Evolutionary conservation across 2,329 filamentous ascomycete genomes (phyloP).

Genomic region (Claviceps sp.): DNA sequence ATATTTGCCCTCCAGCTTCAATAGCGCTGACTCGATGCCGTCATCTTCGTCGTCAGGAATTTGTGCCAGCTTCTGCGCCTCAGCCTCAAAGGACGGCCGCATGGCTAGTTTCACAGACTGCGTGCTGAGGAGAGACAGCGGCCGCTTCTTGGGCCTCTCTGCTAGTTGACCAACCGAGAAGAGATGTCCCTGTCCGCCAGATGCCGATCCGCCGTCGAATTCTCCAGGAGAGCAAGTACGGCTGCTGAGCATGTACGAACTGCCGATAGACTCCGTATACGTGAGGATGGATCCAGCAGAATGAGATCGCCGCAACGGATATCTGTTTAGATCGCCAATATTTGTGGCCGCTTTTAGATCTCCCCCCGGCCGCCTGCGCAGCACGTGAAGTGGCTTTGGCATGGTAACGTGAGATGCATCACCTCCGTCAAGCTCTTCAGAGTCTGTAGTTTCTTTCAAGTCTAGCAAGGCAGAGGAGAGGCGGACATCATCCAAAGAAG

Average conservation of each 20-base stretch:
- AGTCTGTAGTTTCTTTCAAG: slow-evolving; percentile 46
- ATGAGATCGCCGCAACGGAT: slow-evolving; percentile 36
- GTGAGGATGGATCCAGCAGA: slow-evolving; percentile 47
- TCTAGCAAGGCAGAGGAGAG: slow-evolving; percentile 40
- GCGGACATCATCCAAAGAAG: slow-evolving; percentile 46
- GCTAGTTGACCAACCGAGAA: slow-evolving; percentile 48
- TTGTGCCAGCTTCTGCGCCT: slow-evolving; percentile 73
- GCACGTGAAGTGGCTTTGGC: slow-evolving; percentile 43
- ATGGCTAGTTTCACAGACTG: slow-evolving; percentile 49
- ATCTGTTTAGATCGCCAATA: slow-evolving; percentile 44
- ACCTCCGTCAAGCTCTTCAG: slow-evolving; percentile 35
- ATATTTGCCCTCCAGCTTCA: slow-evolving; percentile 85
- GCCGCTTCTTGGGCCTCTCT: slow-evolving; percentile 31
- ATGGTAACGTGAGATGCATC: slow-evolving; percentile 24
- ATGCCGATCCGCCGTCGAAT: slow-evolving; percentile 10
- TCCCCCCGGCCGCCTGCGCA: slow-evolving; percentile 62
- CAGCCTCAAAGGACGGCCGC: slow-evolving; percentile 72
- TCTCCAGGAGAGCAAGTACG: slow-evolving; percentile 15
- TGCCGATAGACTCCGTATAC: slow-evolving; percentile 46
- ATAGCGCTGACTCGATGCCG: slow-evolving; percentile 78
- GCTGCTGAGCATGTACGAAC: slow-evolving; percentile 38
- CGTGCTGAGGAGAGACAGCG: slow-evolving; percentile 44
- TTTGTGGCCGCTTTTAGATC: slow-evolving; percentile 57
- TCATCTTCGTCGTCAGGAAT: slow-evolving; percentile 74
- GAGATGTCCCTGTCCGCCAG: slow-evolving; percentile 20